phyloP scores from a whole-genome alignment of 106 monocot species.

The Acorus calamus region DNA sequence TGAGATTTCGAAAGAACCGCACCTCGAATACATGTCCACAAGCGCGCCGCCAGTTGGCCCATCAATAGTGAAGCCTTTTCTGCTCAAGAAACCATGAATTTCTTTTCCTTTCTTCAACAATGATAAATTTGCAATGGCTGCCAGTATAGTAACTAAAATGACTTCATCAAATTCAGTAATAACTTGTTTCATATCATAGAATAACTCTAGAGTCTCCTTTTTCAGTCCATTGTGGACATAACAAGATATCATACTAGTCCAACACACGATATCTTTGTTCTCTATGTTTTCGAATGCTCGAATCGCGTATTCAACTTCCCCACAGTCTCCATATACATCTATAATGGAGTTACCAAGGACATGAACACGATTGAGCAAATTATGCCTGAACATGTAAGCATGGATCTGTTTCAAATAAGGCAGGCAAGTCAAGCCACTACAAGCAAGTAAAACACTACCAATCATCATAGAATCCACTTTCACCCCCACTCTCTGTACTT shows the following conservation, averaged over 20 bases:
- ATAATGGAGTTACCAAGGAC: conserved; percentile 56
- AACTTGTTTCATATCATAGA: conserved; percentile 26
- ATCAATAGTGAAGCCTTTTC: conserved; percentile 25
- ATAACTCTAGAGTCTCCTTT: conserved; percentile 40
- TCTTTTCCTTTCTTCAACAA: conserved; percentile 60
- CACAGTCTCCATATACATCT: conserved; percentile 51
- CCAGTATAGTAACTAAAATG: conserved; percentile 37
- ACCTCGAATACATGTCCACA: conserved; percentile 71
- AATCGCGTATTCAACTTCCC: conserved; percentile 29
- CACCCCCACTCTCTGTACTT: conserved; percentile 26
- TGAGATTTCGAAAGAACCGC: conserved; percentile 37
- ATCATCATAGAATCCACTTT: conserved; percentile 54
- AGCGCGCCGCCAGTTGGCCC: conserved; percentile 28
- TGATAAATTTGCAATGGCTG: conserved; percentile 32
- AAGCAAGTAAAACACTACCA: conserved; percentile 40
- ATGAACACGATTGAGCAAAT: conserved; percentile 34
- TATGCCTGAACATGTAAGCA: conserved; percentile 34
- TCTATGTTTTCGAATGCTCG: conserved; percentile 25
- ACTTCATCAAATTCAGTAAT: conserved; percentile 37
- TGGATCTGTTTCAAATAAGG: conserved; percentile 47
- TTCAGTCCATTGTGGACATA: conserved; percentile 25
- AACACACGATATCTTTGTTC: conserved; percentile 56
- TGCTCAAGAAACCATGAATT: conserved; percentile 45
- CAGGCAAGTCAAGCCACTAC: conserved; percentile 28
- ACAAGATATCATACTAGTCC: conserved; percentile 66